Base-by-base conservation (phyloP, 352 stramenopile genomes). In the Phytopythium chamaehyphon region DNA sequence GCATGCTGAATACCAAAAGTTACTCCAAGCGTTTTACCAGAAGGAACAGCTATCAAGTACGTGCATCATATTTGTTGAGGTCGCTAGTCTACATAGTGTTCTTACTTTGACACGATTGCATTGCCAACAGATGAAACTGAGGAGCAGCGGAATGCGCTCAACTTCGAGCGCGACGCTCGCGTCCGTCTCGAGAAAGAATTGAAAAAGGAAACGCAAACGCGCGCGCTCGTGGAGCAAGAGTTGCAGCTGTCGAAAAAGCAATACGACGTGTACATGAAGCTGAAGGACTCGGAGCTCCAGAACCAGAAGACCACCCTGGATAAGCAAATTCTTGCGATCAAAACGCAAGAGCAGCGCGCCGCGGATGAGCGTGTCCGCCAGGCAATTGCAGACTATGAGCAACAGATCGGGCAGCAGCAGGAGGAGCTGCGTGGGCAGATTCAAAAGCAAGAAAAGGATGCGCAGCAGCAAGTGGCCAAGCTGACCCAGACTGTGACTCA, bases 231-330 rank as follows among this genome's bases (percentile, higher is more conserved):
- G 0, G 76, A 88, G 46, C 81, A 91, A 51, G 81, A 91, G 50
- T 47, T 91, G n/a, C 62, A 58, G 10, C 60, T 91, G 0, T 68
- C 69, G n/a, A 88, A 88, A 61, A 86, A 89, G 53, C 76, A 91
- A 35, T 64, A 82, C 16, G 77, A 83, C 6, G 74, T 89, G 39
- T 59, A 73, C 38, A 55, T 76, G 33, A 79, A 86, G 50, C 69
- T 88, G 6, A 77, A 82, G 22, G 63, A 83, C 15, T 81, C 78
- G 9, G 77, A 89, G 39, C 24, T 79, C 21, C 63, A 71, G 18
- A 72, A 52, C n/a, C 65, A 64, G 1, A 69, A 59, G 7, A 57
- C 69, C 14, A 64, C 77, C n/a, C 35, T 83, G 23, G 73, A 84
- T 51, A 64, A 73, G 54, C 70, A 83, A n/a, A 52, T 76, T 36